A percentile compares a stretch with the other conserved stretches of the same genome.
Conservation (phyloP, 2,329 filamentous ascomycete species). For the Fusarium sp. region DNA sequence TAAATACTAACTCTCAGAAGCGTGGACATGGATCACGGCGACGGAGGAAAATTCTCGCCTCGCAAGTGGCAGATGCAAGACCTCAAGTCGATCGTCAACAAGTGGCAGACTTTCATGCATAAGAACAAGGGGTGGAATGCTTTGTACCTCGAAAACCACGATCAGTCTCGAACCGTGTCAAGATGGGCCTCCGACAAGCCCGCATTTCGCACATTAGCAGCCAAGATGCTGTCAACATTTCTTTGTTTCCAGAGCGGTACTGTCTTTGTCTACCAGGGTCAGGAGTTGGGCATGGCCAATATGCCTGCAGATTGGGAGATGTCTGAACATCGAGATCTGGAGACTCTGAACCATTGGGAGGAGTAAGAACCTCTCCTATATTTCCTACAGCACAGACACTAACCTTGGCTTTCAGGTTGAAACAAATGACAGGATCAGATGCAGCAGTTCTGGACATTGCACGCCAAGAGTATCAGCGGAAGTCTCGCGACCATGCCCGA, state of each 20-base stretch:
- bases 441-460: slow-evolving; percentile 17
- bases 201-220: slow-evolving; percentile 52
- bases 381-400: not conserved
- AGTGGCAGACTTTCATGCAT: slow-evolving; percentile 60
- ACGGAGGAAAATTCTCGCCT: slow-evolving; percentile 49
- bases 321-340: slow-evolving; percentile 56
- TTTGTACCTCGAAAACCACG: slow-evolving; percentile 74
- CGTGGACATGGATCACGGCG: slow-evolving; percentile 67
- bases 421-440: slow-evolving; percentile 6
- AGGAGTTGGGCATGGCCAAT: slow-evolving; percentile 72
- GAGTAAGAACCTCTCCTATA: slow-evolving; percentile 1
- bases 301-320: slow-evolving; percentile 63
- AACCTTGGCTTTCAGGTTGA: slow-evolving; percentile 4
- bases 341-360: slow-evolving; percentile 38
- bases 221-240: slow-evolving; percentile 68
- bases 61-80: slow-evolving; percentile 32
- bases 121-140: slow-evolving; percentile 68
- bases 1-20: not conserved
- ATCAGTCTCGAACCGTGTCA: slow-evolving; percentile 70
- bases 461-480: slow-evolving; percentile 31
- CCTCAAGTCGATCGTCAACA: slow-evolving; percentile 51
- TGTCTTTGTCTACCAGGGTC: slow-evolving; percentile 71
- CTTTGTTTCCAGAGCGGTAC: slow-evolving; percentile 58
- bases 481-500: slow-evolving; percentile 34
- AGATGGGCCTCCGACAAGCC: slow-evolving; percentile 53